Conservation (phyloP, 2,329 filamentous ascomycete species). For the Curvularia lunata region DNA sequence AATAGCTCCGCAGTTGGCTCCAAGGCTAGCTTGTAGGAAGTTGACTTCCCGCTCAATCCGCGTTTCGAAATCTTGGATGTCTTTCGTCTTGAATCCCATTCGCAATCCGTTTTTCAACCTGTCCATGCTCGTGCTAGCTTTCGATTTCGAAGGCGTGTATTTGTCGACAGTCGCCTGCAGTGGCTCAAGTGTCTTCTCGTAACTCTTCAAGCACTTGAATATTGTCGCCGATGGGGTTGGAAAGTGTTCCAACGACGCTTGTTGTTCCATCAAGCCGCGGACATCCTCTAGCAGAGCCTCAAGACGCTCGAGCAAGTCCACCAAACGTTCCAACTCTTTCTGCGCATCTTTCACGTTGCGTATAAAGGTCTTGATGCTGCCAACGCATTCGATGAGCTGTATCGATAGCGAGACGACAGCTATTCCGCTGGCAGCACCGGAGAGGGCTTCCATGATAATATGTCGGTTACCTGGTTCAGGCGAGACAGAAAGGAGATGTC, state of each 20-base stretch:
- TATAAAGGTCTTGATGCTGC: conserved; percentile 15
- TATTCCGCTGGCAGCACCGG: conserved; percentile 24
- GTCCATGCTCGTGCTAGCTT: neutral
- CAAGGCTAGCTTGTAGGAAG: conserved; percentile 11
- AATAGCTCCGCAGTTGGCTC: conserved; percentile 12
- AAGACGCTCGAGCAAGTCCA: conserved; percentile 15
- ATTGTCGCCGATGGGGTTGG: conserved; percentile 21
- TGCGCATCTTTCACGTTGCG: conserved; percentile 19
- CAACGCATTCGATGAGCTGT: conserved; percentile 22
- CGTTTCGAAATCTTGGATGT: conserved; percentile 14
- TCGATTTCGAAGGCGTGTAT: neutral
- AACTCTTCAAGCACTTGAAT: conserved; percentile 15
- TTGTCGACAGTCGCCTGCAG: conserved; percentile 5
- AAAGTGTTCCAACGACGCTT: conserved; percentile 9
- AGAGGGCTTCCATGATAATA: conserved; percentile 21
- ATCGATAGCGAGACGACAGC: conserved; percentile 22
- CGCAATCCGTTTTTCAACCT: conserved; percentile 13
- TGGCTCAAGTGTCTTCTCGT: conserved; percentile 15
- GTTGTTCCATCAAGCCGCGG: conserved; percentile 10
- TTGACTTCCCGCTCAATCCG: conserved; percentile 17
- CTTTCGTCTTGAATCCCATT: conserved; percentile 17
- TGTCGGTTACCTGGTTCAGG: neutral
- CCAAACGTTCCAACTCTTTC: conserved; percentile 20
- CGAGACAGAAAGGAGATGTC: neutral
- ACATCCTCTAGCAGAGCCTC: conserved; percentile 11